These are phyloP conservation scores for Fusarium neocosmosporiellum DNA, from an alignment of 2,329 filamentous ascomycete species.

Conservation along the genomic window DNA sequence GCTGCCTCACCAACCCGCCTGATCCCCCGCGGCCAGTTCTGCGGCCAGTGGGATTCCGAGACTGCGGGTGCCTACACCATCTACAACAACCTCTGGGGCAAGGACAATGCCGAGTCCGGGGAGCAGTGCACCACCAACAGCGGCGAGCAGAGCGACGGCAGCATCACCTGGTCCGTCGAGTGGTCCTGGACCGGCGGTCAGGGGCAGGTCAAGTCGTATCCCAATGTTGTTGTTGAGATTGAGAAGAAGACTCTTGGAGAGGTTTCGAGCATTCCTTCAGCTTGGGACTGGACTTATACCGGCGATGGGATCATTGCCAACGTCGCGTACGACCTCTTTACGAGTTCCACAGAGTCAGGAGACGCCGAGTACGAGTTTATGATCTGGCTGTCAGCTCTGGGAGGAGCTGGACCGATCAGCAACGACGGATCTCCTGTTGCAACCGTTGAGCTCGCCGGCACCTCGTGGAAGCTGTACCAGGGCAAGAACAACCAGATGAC, in stretches of 20 bases:
- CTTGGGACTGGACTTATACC: slow-evolving; percentile 56
- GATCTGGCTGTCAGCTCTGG: slow-evolving; percentile 38
- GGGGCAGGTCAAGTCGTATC: slow-evolving; percentile 55
- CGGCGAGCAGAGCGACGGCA: slow-evolving; percentile 45
- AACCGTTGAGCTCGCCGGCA: slow-evolving; percentile 63
- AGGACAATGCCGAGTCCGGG: slow-evolving; percentile 46
- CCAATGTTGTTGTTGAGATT: slow-evolving; percentile 53
- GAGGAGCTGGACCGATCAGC: slow-evolving; percentile 47
- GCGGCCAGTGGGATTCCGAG: slow-evolving; percentile 40
- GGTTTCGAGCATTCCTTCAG: slow-evolving; percentile 48
- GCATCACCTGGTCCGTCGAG: slow-evolving; percentile 52
- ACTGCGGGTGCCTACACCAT: slow-evolving; percentile 36
- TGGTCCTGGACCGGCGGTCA: slow-evolving; percentile 54
- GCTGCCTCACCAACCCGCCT: slow-evolving; percentile 10
- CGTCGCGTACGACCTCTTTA: slow-evolving; percentile 71
- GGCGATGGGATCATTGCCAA: slow-evolving; percentile 62
- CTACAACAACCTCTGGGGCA: slow-evolving; percentile 58
- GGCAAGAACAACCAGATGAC: slow-evolving; percentile 67
- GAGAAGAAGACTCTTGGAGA: slow-evolving; percentile 34
- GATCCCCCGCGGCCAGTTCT: slow-evolving; percentile 15
- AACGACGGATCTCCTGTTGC: slow-evolving; percentile 62
- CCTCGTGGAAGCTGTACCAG: slow-evolving; percentile 65
- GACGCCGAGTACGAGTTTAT: slow-evolving; percentile 58
- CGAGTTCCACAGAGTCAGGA: slow-evolving; percentile 55
- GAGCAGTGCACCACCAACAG: slow-evolving; percentile 54